Percentiles rank a stretch among this genome's conserved stretches.
phyloP scores from a whole-genome alignment of 139 green algal genomes.

The Eudorina sp. region DNA sequence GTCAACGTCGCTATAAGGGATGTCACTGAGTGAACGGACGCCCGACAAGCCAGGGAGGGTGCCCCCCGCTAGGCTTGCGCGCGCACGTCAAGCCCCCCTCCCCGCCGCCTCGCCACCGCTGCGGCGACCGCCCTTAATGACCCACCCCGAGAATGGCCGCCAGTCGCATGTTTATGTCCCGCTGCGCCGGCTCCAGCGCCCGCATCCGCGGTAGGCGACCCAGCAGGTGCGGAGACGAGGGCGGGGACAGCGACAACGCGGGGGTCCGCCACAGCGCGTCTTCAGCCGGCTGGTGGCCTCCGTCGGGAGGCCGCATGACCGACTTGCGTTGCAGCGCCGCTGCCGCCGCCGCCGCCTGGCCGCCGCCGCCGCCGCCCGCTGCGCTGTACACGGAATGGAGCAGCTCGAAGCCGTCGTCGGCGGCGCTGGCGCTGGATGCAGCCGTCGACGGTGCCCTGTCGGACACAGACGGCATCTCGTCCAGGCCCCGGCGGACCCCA shows the following conservation, averaged over 20 bases:
- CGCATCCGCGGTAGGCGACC: neutral
- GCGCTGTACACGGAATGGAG: neutral
- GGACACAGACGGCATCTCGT: no score
- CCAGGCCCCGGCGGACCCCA: no score
- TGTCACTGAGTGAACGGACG: no score
- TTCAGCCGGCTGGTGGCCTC: neutral
- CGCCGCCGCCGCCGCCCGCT: neutral
- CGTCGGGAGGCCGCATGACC: neutral
- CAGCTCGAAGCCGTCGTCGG: conserved; percentile 3
- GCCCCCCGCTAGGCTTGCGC: no score
- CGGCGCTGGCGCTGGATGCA: neutral
- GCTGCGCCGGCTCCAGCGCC: neutral
- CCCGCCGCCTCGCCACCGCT: neutral
- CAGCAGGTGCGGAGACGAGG: neutral
- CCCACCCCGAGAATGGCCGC: neutral
- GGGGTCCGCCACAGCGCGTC: conserved; percentile 12
- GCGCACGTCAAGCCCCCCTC: no score
- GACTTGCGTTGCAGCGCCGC: neutral
- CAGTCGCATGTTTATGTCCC: conserved; percentile 21
- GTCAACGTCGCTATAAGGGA: no score
- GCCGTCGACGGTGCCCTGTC: no score
- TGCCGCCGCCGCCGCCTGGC: neutral
- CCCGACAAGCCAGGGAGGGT: no score
- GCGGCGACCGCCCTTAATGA: neutral
- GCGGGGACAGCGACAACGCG: neutral